phyloP scores from a whole-genome alignment of 345 rosid species.

The Bruguiera sexangula region DNA sequence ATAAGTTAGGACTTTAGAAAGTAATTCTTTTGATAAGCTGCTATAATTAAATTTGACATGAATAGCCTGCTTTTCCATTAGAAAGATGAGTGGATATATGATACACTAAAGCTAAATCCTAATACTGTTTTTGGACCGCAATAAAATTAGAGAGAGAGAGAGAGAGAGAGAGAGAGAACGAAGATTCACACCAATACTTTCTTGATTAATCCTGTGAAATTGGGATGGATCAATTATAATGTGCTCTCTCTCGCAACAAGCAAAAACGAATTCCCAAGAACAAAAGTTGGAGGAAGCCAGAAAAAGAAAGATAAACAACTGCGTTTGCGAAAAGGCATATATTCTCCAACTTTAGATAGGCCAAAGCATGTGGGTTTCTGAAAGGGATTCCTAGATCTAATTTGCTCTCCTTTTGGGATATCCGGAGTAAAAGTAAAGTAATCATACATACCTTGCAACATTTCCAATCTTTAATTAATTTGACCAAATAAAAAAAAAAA shows the following conservation, averaged over 20 bases:
- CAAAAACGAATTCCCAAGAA: background rate
- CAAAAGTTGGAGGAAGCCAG: background rate
- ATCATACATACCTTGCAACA: background rate
- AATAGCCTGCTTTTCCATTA: too few species aligned
- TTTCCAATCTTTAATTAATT: background rate
- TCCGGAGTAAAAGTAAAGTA: constrained; percentile 5
- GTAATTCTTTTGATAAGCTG: too few species aligned
- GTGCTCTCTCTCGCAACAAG: background rate
- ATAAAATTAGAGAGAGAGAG: too few species aligned
- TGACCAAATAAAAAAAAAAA: too few species aligned
- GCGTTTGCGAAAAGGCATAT: constrained; percentile 19
- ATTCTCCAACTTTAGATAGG: constrained; percentile 40
- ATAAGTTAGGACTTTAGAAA: too few species aligned
- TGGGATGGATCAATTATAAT: constrained; percentile 14
- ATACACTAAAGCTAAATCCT: too few species aligned
- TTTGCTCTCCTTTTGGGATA: constrained; percentile 28
- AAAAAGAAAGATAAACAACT: constrained; percentile 12
- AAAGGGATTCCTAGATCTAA: constrained; percentile 42
- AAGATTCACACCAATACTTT: constrained; percentile 2
- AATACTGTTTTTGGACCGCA: too few species aligned
- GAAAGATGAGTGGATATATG: too few species aligned
- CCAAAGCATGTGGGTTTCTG: constrained; percentile 52
- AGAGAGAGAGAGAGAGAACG: too few species aligned
- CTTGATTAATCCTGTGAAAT: background rate
- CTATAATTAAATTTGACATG: too few species aligned